Percentiles rank a stretch among this genome's conserved stretches.
phyloP scores from a whole-genome alignment of 306 rosid species.

The Cucurbita argyrosperma region DNA sequence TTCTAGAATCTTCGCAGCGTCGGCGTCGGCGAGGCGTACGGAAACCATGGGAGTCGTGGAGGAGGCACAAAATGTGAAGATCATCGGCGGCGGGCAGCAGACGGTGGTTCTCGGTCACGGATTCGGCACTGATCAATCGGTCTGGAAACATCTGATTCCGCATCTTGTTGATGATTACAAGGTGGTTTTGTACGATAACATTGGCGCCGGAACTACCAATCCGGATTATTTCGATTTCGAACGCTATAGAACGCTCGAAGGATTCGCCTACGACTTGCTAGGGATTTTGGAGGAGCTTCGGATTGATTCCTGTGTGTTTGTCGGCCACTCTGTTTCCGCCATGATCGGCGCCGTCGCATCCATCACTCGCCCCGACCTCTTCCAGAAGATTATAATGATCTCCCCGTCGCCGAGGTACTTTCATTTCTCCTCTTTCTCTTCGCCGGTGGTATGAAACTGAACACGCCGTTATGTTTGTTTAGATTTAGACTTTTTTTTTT shows the following conservation, averaged over 20 bases:
- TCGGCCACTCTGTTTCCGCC: conserved; percentile 77
- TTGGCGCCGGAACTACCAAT: conserved; percentile 79
- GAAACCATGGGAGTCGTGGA: conserved; percentile 42
- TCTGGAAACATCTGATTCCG: conserved; percentile 69
- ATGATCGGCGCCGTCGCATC: conserved; percentile 63
- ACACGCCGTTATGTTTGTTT: not conserved
- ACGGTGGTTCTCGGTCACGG: conserved; percentile 53
- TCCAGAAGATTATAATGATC: conserved; percentile 47
- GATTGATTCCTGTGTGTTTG: conserved; percentile 41
- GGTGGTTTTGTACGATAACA: conserved; percentile 53
- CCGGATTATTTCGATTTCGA: conserved; percentile 80
- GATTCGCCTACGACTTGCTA: conserved; percentile 52
- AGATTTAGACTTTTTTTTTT: too few species aligned
- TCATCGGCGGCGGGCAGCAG: conserved; percentile 36
- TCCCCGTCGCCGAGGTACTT: conserved; percentile 52
- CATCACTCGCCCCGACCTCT: conserved; percentile 55
- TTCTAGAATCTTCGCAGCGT: too few species aligned
- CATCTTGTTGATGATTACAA: conserved; percentile 39
- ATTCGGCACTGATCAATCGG: conserved; percentile 75
- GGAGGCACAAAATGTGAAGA: conserved; percentile 69
- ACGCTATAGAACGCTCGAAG: conserved; percentile 47
- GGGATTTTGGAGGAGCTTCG: conserved; percentile 46
- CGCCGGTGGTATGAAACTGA: not conserved
- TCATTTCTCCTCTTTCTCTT: not conserved
- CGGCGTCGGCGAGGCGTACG: too few species aligned